phyloP scores from a whole-genome alignment of 1,284 basidiomycete genomes.

The Mycena sp. region DNA sequence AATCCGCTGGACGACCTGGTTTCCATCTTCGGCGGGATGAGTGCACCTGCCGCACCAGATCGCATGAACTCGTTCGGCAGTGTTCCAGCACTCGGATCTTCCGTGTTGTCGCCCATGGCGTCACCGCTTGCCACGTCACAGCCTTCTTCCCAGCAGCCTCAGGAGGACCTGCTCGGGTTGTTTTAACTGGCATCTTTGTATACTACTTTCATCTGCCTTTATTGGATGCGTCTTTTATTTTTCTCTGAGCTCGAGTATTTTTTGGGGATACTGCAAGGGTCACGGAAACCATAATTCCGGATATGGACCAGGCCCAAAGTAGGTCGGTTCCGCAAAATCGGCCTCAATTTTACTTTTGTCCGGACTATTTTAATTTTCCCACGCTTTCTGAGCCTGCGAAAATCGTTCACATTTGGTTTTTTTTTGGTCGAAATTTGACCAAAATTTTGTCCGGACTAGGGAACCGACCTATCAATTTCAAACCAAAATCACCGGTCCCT shows the following conservation, averaged over 20 bases:
- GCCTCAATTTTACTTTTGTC: too few species aligned
- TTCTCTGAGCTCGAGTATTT: background rate
- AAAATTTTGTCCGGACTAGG: too few species aligned
- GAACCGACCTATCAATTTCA: too few species aligned
- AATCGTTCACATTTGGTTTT: too few species aligned
- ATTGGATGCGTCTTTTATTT: background rate
- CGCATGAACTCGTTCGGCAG: constrained; percentile 12
- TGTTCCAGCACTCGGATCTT: background rate
- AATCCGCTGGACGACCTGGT: constrained; percentile 94
- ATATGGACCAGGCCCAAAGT: too few species aligned
- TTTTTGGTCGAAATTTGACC: too few species aligned
- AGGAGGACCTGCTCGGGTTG: constrained; percentile 29
- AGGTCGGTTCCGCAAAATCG: too few species aligned
- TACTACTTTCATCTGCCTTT: background rate
- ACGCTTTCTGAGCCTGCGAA: too few species aligned
- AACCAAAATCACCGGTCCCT: too few species aligned
- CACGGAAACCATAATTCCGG: too few species aligned
- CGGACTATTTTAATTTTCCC: too few species aligned
- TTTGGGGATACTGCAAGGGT: too few species aligned
- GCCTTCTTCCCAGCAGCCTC: constrained; percentile 30
- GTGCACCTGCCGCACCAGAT: background rate
- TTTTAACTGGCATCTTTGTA: constrained; percentile 13
- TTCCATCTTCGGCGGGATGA: constrained; percentile 73
- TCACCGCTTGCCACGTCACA: constrained; percentile 12
- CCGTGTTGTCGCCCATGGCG: background rate